Conservation (phyloP, 192 early-diverging fungal genomes). For the Chytriomyces confervae region DNA sequence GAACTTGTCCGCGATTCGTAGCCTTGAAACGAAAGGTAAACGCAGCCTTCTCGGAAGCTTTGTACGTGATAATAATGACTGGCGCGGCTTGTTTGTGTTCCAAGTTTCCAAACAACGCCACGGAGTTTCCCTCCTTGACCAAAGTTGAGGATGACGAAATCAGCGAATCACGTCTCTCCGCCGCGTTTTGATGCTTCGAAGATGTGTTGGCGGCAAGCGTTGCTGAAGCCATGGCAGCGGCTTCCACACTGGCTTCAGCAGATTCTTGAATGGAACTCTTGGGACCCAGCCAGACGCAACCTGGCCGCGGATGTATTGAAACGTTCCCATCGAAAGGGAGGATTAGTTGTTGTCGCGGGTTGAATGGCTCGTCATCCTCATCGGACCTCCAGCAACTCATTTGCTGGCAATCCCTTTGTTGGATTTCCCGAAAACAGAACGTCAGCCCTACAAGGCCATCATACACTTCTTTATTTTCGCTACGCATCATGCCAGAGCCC, state of each 20-base stretch:
- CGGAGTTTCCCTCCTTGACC: background rate
- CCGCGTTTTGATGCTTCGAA: background rate
- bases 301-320: background rate
- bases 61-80: background rate
- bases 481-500: no score
- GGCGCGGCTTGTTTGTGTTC: background rate
- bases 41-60: background rate
- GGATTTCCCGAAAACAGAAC: no score
- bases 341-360: background rate
- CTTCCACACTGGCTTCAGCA: constrained; percentile 11
- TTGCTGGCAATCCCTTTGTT: background rate
- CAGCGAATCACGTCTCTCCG: background rate
- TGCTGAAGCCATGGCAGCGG: constrained; percentile 11
- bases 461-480: no score
- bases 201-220: constrained; percentile 12
- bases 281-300: constrained; percentile 15
- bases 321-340: background rate
- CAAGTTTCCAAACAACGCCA: background rate
- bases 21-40: background rate
- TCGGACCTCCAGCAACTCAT: background rate
- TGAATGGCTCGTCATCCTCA: background rate
- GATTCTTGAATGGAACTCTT: background rate
- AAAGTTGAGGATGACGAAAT: background rate
- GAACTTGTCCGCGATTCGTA: background rate
- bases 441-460: no score